A percentile compares a stretch with the other conserved stretches of the same genome.
These are phyloP conservation scores for Cladosporium velox DNA, from an alignment of 2,329 filamentous ascomycete genomes.

Conservation along the genomic window DNA sequence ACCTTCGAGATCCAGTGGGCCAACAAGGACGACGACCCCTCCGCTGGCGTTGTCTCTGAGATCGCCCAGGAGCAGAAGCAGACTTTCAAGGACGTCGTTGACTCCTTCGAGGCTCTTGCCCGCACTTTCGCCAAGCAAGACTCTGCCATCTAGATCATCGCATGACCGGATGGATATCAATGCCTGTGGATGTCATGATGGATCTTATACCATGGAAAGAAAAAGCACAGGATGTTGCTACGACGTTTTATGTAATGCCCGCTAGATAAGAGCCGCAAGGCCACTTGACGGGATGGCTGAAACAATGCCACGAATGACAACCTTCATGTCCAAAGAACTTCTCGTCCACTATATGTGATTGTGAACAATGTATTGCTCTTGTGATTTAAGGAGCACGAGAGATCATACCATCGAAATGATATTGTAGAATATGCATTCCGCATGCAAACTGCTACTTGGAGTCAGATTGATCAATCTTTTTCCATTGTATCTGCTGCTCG, in stretches of 20 bases:
- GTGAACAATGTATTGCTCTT: too few relatives aligned
- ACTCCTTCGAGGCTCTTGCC: slow-evolving; percentile 45
- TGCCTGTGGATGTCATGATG: slow-evolving; percentile 3
- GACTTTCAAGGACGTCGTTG: slow-evolving; percentile 45
- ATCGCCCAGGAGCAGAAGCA: slow-evolving; percentile 45
- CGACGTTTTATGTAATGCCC: slow-evolving; percentile 16
- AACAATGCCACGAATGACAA: slow-evolving; percentile 8
- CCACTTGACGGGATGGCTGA: slow-evolving; percentile 19
- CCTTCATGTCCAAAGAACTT: background rate
- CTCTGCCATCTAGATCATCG: slow-evolving; percentile 34
- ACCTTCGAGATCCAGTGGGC: slow-evolving; percentile 48
- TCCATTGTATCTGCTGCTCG: too few relatives aligned
- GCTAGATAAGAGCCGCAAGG: slow-evolving; percentile 20
- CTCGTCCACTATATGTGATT: too few relatives aligned
- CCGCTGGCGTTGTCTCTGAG: slow-evolving; percentile 36
- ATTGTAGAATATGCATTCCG: too few relatives aligned
- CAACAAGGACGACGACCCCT: slow-evolving; percentile 43
- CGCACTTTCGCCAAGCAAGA: slow-evolving; percentile 46
- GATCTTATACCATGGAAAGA: background rate
- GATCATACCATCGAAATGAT: too few relatives aligned
- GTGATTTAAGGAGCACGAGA: too few relatives aligned
- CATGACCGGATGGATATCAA: slow-evolving; percentile 23
- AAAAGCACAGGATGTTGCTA: slow-evolving; percentile 17
- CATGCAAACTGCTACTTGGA: too few relatives aligned
- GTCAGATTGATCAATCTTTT: too few relatives aligned